Conservation (phyloP, 2,329 filamentous ascomycete species). For the Cercospora sp. region DNA sequence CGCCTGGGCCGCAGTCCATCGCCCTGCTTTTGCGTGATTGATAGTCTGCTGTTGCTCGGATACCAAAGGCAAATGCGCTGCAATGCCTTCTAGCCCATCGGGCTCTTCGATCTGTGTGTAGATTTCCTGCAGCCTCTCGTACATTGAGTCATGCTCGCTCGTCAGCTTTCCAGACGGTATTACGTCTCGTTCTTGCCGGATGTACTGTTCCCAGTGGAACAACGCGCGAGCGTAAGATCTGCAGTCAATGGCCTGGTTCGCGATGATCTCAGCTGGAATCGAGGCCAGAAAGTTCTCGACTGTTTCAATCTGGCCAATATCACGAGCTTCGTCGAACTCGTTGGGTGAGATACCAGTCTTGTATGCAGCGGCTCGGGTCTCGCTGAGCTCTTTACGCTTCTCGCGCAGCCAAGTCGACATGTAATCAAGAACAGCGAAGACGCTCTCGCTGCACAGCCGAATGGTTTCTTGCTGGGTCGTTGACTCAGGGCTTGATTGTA, state of each 20-base stretch:
- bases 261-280: constrained; percentile 71
- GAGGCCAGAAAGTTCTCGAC: constrained; percentile 73
- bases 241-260: constrained; percentile 86
- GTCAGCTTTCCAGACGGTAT: constrained; percentile 44
- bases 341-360: constrained; percentile 47
- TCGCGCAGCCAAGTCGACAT: constrained; percentile 85
- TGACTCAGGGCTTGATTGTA: constrained; percentile 63
- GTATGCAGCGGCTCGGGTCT: constrained; percentile 45
- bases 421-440: constrained; percentile 90
- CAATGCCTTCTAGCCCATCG: constrained; percentile 93
- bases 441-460: constrained; percentile 85
- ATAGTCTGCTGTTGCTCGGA: constrained; percentile 91
- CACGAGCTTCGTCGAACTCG: constrained; percentile 54
- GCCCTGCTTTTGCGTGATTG: constrained; percentile 86
- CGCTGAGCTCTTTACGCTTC: constrained; percentile 59
- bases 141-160: constrained; percentile 53
- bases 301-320: constrained; percentile 58
- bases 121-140: constrained; percentile 76
- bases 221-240: constrained; percentile 88
- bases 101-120: constrained; percentile 98
- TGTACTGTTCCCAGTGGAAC: constrained; percentile 93
- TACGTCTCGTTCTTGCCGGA: constrained; percentile 55
- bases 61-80: constrained; percentile 79
- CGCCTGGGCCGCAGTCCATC: constrained; percentile 92
- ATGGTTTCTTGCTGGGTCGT: constrained; percentile 68